Evolutionary conservation across 1,139 yeast genomes (phyloP).

Genomic region (Geotrichum aggregatum): DNA sequence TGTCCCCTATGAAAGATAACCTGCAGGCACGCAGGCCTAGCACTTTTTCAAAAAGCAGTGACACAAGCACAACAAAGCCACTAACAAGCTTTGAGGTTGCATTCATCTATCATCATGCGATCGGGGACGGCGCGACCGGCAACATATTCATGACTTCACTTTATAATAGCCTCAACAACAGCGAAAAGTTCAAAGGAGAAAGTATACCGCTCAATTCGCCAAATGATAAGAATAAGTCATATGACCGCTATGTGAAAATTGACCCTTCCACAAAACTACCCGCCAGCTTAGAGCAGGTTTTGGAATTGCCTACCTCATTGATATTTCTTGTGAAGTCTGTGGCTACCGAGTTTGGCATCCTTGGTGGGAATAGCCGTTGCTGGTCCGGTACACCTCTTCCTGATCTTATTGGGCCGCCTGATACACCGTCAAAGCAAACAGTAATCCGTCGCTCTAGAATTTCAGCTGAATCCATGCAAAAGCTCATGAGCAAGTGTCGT

Average conservation of each 20-base stretch:
- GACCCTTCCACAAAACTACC: neutral
- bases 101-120: constrained; percentile 13
- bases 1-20: too few species aligned
- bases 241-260: too few species aligned
- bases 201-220: too few species aligned
- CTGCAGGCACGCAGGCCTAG: neutral
- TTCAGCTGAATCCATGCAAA: neutral
- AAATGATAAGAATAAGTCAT: too few species aligned
- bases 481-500: neutral
- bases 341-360: neutral
- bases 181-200: too few species aligned
- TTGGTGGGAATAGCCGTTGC: neutral
- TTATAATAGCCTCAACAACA: neutral
- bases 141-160: constrained; percentile 8
- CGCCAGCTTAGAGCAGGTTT: neutral
- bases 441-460: neutral
- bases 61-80: too few species aligned
- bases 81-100: too few species aligned
- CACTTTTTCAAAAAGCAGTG: too few species aligned
- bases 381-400: neutral
- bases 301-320: neutral
- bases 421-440: too few species aligned
- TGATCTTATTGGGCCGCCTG: too few species aligned
- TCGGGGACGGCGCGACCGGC: constrained; percentile 18
- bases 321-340: neutral